Evolutionary conservation across 1,284 basidiomycete species (phyloP).

Genomic region (Porogramme epimiltina): DNA sequence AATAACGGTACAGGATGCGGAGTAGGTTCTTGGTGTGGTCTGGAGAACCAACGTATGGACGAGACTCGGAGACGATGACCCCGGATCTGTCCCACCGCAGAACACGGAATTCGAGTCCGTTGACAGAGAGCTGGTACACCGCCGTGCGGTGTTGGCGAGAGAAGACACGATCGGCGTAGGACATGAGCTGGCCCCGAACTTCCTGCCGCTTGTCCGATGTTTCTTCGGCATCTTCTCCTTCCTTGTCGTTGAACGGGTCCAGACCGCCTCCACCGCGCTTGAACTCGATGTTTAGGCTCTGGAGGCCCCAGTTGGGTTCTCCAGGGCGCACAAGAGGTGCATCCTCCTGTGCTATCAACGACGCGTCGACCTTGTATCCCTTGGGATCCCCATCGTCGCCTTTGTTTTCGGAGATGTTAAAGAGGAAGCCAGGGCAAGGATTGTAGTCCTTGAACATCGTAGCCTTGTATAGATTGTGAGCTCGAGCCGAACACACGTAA

Average conservation of each 20-base stretch:
- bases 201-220: not conserved
- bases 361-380: slow-evolving; percentile 1
- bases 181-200: not conserved
- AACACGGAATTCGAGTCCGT: not conserved
- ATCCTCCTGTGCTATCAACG: not conserved
- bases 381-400: not conserved
- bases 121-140: not conserved
- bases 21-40: not conserved
- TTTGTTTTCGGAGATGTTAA: not conserved
- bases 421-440: not conserved
- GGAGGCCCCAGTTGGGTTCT: not conserved
- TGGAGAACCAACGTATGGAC: slow-evolving; percentile 1
- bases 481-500: too few species aligned
- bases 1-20: not conserved
- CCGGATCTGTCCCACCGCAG: slow-evolving; percentile 8
- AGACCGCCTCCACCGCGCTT: not conserved
- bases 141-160: slow-evolving; percentile 1
- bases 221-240: not conserved
- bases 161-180: not conserved
- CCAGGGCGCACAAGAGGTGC: not conserved
- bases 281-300: not conserved
- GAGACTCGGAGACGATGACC: slow-evolving; percentile 5
- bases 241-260: not conserved
- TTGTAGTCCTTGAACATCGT: not conserved
- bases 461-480: not conserved